These are phyloP conservation scores for Penstemon barbatus DNA, from an alignment of 257 asterid genomes.

Conservation along the genomic window DNA sequence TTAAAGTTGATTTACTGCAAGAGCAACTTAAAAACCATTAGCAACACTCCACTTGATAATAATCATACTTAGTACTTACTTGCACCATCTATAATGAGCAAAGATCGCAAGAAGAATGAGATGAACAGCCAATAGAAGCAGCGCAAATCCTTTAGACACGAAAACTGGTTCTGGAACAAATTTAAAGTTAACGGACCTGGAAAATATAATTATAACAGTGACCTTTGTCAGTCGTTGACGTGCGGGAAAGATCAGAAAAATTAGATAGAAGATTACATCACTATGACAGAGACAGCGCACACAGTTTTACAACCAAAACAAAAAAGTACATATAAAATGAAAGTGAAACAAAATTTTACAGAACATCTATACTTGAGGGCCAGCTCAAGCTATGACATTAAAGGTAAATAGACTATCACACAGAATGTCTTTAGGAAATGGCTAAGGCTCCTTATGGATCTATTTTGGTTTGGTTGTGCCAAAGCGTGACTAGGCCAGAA, in stretches of 20 bases:
- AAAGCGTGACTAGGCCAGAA: no score
- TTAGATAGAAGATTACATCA: background rate
- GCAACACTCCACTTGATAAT: background rate
- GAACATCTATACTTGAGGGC: background rate
- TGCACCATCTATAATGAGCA: constrained; percentile 50
- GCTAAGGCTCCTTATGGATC: no score
- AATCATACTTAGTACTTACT: constrained; percentile 32
- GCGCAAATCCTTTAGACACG: constrained; percentile 37
- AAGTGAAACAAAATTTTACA: background rate
- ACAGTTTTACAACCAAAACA: background rate
- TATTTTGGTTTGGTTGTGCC: no score
- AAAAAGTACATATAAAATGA: background rate
- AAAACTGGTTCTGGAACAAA: constrained; percentile 45
- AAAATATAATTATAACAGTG: constrained; percentile 8
- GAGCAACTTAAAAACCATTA: background rate
- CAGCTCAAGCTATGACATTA: background rate
- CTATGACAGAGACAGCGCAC: background rate
- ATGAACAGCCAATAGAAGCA: constrained; percentile 47
- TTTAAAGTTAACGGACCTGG: constrained; percentile 60
- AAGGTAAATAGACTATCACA: background rate
- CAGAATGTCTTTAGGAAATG: no score
- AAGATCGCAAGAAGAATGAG: constrained; percentile 41
- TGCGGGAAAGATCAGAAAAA: background rate
- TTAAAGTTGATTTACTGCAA: no score
- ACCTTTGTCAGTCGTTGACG: background rate